A percentile compares a stretch with the other conserved stretches of the same genome.
phyloP scores from a whole-genome alignment of 1,284 basidiomycete species.

The Cryptococcus deneoformans region DNA sequence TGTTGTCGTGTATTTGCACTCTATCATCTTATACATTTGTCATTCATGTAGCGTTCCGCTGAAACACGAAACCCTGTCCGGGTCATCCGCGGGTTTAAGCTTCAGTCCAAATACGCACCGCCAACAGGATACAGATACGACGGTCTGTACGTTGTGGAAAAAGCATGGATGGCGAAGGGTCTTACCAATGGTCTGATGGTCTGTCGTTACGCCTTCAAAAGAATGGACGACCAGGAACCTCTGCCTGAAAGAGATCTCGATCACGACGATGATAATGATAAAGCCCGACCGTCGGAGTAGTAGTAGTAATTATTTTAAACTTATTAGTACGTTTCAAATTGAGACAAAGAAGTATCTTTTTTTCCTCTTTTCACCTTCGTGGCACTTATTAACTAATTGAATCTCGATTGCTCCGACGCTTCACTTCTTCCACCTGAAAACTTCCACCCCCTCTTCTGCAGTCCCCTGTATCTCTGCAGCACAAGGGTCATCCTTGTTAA shows the following conservation, averaged over 20 bases:
- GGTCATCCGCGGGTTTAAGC: slow-evolving; percentile 52
- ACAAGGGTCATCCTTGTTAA: no score
- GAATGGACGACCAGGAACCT: slow-evolving; percentile 28
- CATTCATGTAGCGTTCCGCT: slow-evolving; percentile 24
- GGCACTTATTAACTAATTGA: no score
- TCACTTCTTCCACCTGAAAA: no score
- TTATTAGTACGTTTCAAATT: no score
- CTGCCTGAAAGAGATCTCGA: slow-evolving; percentile 17
- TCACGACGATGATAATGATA: background rate
- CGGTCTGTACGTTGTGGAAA: slow-evolving; percentile 49
- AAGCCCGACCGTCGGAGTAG: no score
- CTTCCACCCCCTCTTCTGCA: no score
- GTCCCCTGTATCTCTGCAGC: no score
- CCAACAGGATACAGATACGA: slow-evolving; percentile 49
- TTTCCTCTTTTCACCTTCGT: no score
- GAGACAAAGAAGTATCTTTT: no score
- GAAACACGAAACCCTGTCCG: slow-evolving; percentile 48
- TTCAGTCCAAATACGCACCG: slow-evolving; percentile 34
- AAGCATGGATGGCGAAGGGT: slow-evolving; percentile 41
- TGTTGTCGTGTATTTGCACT: background rate
- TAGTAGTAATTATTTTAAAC: no score
- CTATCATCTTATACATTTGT: background rate
- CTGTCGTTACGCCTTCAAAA: slow-evolving; percentile 39
- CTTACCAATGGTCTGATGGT: slow-evolving; percentile 36
- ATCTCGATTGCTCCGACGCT: no score